Conservation (phyloP, 225 moss, liverwort and hornwort species). For the Physcomitrium patens region DNA sequence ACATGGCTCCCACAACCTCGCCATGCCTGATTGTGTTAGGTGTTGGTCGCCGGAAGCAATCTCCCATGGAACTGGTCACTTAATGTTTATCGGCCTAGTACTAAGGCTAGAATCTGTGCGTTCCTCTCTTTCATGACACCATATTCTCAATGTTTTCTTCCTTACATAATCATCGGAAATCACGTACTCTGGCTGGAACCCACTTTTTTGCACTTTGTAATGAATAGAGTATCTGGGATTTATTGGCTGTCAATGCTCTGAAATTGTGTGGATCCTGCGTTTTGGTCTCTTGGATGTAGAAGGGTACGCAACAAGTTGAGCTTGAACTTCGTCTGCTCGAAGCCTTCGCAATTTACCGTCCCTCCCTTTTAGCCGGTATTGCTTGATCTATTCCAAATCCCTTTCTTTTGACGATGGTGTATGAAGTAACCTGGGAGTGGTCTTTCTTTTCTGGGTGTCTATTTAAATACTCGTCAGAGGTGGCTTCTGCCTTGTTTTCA, state of each 20-base stretch:
- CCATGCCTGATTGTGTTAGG: background rate
- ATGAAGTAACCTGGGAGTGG: background rate
- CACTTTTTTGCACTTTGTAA: background rate
- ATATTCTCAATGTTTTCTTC: background rate
- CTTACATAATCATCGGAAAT: background rate
- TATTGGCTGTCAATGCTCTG: background rate
- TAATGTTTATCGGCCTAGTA: background rate
- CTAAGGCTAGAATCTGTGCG: background rate
- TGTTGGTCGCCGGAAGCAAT: background rate
- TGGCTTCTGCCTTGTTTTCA: background rate
- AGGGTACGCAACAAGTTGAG: conserved; percentile 78
- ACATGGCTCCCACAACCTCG: background rate
- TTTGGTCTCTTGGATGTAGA: conserved; percentile 29
- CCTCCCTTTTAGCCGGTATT: conserved; percentile 77
- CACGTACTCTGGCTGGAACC: background rate
- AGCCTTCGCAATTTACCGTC: conserved; percentile 89
- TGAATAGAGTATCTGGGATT: background rate
- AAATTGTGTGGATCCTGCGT: conserved; percentile 7
- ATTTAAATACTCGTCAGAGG: background rate
- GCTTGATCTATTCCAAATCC: background rate
- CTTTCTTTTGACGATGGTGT: background rate
- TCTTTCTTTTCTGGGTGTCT: background rate
- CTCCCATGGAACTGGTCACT: background rate
- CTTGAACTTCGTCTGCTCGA: conserved; percentile 82
- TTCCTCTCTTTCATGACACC: background rate